Evolutionary conservation across 2,329 filamentous ascomycete genomes (phyloP).

Genomic region (Hypoxylon sp.): DNA sequence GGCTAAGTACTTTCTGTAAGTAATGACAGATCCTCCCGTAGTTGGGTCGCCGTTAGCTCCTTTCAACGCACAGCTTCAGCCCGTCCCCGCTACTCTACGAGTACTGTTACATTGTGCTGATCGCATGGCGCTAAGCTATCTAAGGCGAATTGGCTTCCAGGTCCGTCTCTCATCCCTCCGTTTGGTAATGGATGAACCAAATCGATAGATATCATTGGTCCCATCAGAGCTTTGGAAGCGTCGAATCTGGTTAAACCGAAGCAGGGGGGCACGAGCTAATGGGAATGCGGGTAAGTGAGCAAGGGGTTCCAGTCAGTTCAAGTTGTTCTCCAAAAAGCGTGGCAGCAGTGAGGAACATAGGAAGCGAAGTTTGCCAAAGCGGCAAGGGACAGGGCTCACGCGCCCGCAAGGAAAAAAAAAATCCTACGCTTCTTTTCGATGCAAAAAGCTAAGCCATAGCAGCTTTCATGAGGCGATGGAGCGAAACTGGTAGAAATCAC

Average conservation of each 20-base stretch:
- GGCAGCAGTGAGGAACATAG: slow-evolving; percentile 42
- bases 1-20: slow-evolving; percentile 37
- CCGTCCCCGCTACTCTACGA: slow-evolving; percentile 38
- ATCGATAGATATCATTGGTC: slow-evolving; percentile 48
- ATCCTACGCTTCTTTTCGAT: slow-evolving; percentile 29
- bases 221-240: slow-evolving; percentile 41
- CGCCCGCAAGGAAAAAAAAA: slow-evolving; percentile 24
- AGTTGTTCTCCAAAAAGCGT: slow-evolving; percentile 38
- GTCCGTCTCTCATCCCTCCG: slow-evolving; percentile 46
- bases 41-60: slow-evolving; percentile 41
- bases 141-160: slow-evolving; percentile 42
- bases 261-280: slow-evolving; percentile 43
- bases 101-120: slow-evolving; percentile 40
- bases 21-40: slow-evolving; percentile 45
- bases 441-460: neutral
- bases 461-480: slow-evolving; percentile 4
- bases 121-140: slow-evolving; percentile 37
- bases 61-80: slow-evolving; percentile 36
- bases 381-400: slow-evolving; percentile 44
- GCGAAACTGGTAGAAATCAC: slow-evolving; percentile 11
- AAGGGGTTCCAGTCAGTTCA: slow-evolving; percentile 23
- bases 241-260: slow-evolving; percentile 48
- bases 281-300: slow-evolving; percentile 50
- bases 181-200: slow-evolving; percentile 48
- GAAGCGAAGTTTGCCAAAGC: slow-evolving; percentile 42